Evolutionary conservation across 2,329 filamentous ascomycete species (phyloP).

Genomic region (Phyllosticta paracitricarpa): DNA sequence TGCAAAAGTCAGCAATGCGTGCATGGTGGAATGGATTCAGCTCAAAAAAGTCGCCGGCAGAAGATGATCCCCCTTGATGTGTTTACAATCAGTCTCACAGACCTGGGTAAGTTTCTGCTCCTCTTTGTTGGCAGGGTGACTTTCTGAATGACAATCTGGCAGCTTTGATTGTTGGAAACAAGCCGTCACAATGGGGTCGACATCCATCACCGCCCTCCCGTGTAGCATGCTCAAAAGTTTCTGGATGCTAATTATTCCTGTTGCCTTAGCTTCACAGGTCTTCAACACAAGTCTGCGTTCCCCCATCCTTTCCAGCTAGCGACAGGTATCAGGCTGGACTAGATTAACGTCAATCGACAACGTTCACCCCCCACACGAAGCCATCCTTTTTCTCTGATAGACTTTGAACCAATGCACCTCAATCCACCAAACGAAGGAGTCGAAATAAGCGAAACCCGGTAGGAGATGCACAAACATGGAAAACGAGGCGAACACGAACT

Average conservation of each 20-base stretch:
- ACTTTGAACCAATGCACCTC: neutral
- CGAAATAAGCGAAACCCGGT: neutral
- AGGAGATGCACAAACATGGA: neutral
- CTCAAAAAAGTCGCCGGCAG: neutral
- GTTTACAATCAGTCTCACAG: neutral
- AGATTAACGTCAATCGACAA: neutral
- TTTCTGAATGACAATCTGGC: neutral
- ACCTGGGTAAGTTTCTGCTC: neutral
- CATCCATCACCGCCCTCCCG: neutral
- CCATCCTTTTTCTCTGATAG: neutral
- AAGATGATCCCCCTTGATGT: neutral
- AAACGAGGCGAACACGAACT: neutral
- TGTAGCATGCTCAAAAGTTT: neutral
- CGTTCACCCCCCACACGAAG: neutral
- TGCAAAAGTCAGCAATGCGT: neutral
- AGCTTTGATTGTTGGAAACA: neutral
- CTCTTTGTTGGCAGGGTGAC: neutral
- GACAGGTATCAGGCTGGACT: neutral
- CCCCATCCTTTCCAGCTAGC: neutral
- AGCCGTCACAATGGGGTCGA: neutral
- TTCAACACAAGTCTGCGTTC: neutral
- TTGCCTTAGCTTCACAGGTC: neutral
- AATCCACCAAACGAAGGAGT: neutral
- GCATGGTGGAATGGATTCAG: neutral
- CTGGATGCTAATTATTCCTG: neutral